Evolutionary conservation across 129 eudicot genomes (phyloP), one percentile per base, ranked within the genome.

Genomic region (Tagetes erecta): DNA sequence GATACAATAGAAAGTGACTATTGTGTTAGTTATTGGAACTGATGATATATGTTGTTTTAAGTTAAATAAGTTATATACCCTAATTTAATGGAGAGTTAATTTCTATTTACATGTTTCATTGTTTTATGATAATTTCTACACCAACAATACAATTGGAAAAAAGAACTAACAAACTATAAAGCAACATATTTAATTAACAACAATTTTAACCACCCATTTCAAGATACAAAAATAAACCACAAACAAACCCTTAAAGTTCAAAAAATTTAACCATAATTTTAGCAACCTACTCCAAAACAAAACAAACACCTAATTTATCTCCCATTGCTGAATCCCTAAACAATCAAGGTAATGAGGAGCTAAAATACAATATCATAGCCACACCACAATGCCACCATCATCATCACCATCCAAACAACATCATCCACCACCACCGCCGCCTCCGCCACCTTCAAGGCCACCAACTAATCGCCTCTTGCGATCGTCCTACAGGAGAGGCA

Each of bases 21-120:
- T 59, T 74, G 85, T 70, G 84, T 83, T 55, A 84, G 90, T 30
- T 80, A 79, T 76, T 83, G 84, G 86, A 87, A 83, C 37, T 79
- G 30, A 65, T 79, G 30, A 65, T 52, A 33, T 62, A n/a, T 62
- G 67, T n/a, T 34, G 27, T 20, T 20, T 20, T 20, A 20, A 20
- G 27, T 20, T 20, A 20, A 20, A 20, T 20, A 20, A 20, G 27
- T 20, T 20, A 20, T 20, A 20, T 20, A 20, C 27, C 27, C 27
- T 20, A 20, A 20, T 20, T 20, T 20, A 20, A 20, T 20, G 27
- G 27, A 20, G 27, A 20, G 27, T 20, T 20, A 20, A 20, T 20
- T 20, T 20, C 27, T 20, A 20, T 20, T 20, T 20, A 20, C 27
- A 20, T 20, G 27, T 20, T 20, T 20, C 33, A 11, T 62, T 12